Percentiles rank a stretch among this genome's conserved stretches.
phyloP scores from a whole-genome alignment of 2,329 filamentous ascomycete species.

The Tolypocladium album region DNA sequence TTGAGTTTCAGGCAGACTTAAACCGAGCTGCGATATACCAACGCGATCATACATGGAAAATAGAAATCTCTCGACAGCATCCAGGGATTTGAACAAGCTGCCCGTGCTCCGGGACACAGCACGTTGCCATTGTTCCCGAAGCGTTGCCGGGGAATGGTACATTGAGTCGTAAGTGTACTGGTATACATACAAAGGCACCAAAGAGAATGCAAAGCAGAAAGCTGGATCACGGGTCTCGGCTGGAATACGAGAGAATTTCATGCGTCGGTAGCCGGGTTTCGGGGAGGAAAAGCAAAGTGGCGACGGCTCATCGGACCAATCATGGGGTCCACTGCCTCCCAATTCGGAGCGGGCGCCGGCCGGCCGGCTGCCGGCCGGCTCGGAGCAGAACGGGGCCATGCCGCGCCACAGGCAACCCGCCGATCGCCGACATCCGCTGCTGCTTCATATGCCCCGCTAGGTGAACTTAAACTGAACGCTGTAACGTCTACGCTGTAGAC shows the following conservation, averaged over 20 bases:
- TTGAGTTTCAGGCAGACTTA: too few species aligned
- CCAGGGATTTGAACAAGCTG: background rate
- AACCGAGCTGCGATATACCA: background rate
- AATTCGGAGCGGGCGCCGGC: slow-evolving; percentile 5
- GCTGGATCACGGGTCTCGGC: background rate
- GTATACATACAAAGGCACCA: background rate
- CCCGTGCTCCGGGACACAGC: background rate
- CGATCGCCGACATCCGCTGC: slow-evolving; percentile 15
- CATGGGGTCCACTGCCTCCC: background rate
- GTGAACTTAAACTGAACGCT: background rate
- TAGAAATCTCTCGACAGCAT: too few species aligned
- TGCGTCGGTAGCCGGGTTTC: background rate
- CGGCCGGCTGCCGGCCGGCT: slow-evolving; percentile 9
- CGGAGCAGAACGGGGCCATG: background rate
- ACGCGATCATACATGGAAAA: too few species aligned
- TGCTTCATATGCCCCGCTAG: background rate
- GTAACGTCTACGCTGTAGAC: background rate
- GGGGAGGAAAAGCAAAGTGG: background rate
- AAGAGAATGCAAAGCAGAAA: background rate
- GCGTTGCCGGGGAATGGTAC: background rate
- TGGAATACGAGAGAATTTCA: background rate
- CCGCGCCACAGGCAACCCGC: slow-evolving; percentile 1
- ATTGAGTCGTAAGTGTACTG: too few species aligned
- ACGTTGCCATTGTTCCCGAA: too few species aligned
- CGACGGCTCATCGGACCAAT: background rate